A percentile compares a stretch with the other conserved stretches of the same genome.
phyloP scores from a whole-genome alignment of 2,329 filamentous ascomycete species.

The Rhynchosporium agropyri region DNA sequence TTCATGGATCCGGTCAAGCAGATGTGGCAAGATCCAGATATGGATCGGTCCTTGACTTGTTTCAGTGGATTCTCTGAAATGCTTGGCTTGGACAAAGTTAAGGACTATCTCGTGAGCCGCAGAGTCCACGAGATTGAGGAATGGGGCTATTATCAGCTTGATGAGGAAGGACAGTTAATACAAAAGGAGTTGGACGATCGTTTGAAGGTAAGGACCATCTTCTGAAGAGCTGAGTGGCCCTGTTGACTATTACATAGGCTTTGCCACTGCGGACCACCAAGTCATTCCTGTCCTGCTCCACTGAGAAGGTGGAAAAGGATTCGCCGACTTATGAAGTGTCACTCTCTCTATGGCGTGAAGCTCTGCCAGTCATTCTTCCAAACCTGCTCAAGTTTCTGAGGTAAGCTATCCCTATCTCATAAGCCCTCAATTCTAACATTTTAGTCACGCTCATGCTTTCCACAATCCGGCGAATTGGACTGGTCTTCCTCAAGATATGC shows the following conservation, averaged over 20 bases:
- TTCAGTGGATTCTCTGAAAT: slow-evolving; percentile 80
- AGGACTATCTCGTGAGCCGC: slow-evolving; percentile 73
- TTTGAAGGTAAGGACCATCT: slow-evolving; percentile 56
- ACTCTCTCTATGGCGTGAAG: slow-evolving; percentile 80
- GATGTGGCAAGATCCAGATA: slow-evolving; percentile 73
- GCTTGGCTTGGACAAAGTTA: slow-evolving; percentile 78
- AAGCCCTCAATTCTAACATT: slow-evolving; percentile 23
- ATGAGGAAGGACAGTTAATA: slow-evolving; percentile 75
- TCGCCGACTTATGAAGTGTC: slow-evolving; percentile 75
- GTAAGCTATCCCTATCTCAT: slow-evolving; percentile 42
- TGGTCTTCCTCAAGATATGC: slow-evolving; percentile 74
- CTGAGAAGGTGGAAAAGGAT: slow-evolving; percentile 80
- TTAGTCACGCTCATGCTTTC: slow-evolving; percentile 83
- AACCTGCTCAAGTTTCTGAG: slow-evolving; percentile 81
- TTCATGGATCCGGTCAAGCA: slow-evolving; percentile 83
- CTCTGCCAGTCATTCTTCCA: slow-evolving; percentile 80
- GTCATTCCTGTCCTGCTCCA: slow-evolving; percentile 87
- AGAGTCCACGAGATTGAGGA: slow-evolving; percentile 77
- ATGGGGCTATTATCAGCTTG: slow-evolving; percentile 78
- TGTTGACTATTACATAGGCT: slow-evolving; percentile 43
- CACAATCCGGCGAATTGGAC: slow-evolving; percentile 87
- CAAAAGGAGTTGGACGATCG: slow-evolving; percentile 79
- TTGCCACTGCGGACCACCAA: slow-evolving; percentile 87
- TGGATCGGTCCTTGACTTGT: slow-evolving; percentile 70
- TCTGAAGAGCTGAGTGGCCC: not conserved